Evolutionary conservation across 768 basidiomycete species (phyloP).

Genomic region (Ramaria sp.): DNA sequence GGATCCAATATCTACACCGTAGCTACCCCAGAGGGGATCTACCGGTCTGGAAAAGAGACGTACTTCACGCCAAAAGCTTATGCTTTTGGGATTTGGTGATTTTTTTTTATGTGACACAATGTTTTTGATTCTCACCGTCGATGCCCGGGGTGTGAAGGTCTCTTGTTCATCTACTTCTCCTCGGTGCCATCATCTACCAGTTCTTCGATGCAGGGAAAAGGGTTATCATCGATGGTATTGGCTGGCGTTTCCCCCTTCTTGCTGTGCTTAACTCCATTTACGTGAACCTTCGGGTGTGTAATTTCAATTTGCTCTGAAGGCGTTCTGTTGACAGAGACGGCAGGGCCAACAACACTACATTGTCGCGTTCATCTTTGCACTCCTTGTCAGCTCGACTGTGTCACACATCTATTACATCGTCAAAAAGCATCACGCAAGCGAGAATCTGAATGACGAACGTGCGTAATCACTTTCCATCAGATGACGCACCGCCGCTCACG

Average conservation of each 20-base stretch:
- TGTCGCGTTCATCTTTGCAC: constrained; percentile 74
- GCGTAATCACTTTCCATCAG: constrained; percentile 8
- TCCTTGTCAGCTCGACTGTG: constrained; percentile 74
- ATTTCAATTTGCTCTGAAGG: constrained; percentile 15
- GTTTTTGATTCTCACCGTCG: not conserved
- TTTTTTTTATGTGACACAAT: not conserved
- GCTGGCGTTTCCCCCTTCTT: constrained; percentile 87
- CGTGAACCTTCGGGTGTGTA: constrained; percentile 78
- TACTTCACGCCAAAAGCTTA: constrained; percentile 93
- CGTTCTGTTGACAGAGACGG: not conserved
- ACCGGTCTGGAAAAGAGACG: constrained; percentile 70
- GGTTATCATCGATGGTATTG: constrained; percentile 76
- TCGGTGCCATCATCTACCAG: constrained; percentile 87
- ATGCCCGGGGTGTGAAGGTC: constrained; percentile 36
- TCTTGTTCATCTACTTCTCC: constrained; percentile 80
- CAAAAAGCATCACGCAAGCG: constrained; percentile 71
- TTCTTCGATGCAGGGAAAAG: constrained; percentile 70
- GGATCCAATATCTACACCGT: constrained; percentile 86
- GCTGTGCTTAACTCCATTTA: constrained; percentile 82
- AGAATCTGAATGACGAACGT: constrained; percentile 57
- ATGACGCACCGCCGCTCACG: not conserved
- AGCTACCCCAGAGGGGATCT: constrained; percentile 60
- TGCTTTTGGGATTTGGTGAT: constrained; percentile 84
- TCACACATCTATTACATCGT: constrained; percentile 89
- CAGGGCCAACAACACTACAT: constrained; percentile 13